Evolutionary conservation across 192 early-diverging fungal species (phyloP).

Genomic region (Oehlia diaphana): DNA sequence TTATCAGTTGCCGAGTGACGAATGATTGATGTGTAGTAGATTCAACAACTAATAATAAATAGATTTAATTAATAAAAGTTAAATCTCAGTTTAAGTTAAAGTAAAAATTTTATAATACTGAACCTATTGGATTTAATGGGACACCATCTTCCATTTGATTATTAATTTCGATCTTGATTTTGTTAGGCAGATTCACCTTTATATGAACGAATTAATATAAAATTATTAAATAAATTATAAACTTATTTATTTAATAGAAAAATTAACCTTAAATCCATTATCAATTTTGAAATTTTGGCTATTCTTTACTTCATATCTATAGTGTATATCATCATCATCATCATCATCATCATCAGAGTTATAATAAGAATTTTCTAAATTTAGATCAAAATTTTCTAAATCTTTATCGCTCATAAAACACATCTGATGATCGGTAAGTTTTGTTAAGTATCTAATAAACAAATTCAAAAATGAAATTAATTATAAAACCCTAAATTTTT

Average conservation of each 20-base stretch:
- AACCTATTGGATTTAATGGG: not conserved
- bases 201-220: not conserved
- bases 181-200: not conserved
- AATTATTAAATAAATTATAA: too few species aligned
- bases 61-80: too few species aligned
- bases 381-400: constrained; percentile 11
- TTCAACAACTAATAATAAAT: not conserved
- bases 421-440: constrained; percentile 26
- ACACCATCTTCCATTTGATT: not conserved
- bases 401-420: constrained; percentile 23
- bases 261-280: constrained; percentile 13
- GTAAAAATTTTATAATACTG: not conserved
- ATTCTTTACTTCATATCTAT: constrained; percentile 12
- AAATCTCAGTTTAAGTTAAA: too few species aligned
- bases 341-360: not conserved
- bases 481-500: too few species aligned
- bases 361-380: not conserved
- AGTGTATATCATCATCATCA: not conserved
- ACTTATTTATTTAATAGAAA: too few species aligned
- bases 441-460: constrained; percentile 16
- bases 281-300: constrained; percentile 3
- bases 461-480: too few species aligned
- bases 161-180: not conserved
- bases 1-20: not conserved
- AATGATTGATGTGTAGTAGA: constrained; percentile 14